Evolutionary conservation across 495 filamentous ascomycete genomes (phyloP), one percentile per base, ranked within the genome.

Genomic region (Viridothelium virens): DNA sequence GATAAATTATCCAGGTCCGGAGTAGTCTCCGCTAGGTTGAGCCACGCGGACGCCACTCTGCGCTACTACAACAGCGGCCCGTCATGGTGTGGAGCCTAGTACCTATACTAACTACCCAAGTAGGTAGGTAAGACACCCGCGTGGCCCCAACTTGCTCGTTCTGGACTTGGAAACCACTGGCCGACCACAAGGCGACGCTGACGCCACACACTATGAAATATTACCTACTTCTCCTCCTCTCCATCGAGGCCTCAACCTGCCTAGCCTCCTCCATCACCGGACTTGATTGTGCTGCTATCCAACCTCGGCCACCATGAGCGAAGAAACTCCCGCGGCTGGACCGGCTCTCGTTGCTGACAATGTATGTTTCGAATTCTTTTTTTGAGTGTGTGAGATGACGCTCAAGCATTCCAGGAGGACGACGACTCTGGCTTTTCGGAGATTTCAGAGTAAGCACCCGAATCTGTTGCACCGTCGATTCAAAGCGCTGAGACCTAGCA

Each of bases 381-480:
- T 25, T 1, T 25, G 25, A 53, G 11, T 5, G 5, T 53, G 48
- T 5, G 12, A 0, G 18, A 14, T n/a, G 18, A 34, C 18, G 7
- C 31, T 18, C 5, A 7, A 11, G 2, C n/a, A 59, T 59, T 31
- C 31, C 18, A 59, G 53, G 14, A 18, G 5, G 53, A 59, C 7
- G 53, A 59, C 10, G 53, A 59, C 31, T 59, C 53, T 4, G 53
- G 53, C 53, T 59, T 59, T 14, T 59, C 53, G 2, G 53, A 59
- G 14, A 59, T 59, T 5, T 59, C 53, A 3, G 53, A 59, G 53
- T 59, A 59, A 33, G 31, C 11, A 33, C 3, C 18, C 53, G 10
- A 7, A 5, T 4, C 11, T 36, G 7, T 33, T 59, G 3, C 14
- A 59, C 31, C 2, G 31, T 6, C 31, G 14, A 36, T 36, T 34